Evolutionary conservation across 2,329 filamentous ascomycete genomes (phyloP).

Genomic region (Ophiostoma ips): DNA sequence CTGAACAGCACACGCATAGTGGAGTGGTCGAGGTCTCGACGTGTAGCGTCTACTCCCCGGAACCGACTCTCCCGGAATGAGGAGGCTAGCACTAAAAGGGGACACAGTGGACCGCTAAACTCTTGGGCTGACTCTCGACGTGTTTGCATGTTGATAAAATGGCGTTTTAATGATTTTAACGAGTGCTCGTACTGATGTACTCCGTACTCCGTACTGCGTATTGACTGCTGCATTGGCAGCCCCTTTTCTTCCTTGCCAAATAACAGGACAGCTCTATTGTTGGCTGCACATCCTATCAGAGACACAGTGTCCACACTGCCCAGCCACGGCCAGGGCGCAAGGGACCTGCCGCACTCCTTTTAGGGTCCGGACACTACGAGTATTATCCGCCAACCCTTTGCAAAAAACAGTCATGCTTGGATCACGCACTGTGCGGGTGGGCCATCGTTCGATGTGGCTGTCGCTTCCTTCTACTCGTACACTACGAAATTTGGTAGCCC

Average conservation of each 20-base stretch:
- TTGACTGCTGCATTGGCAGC: too few relatives aligned
- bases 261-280: neutral
- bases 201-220: neutral
- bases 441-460: neutral
- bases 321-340: neutral
- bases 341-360: neutral
- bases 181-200: neutral
- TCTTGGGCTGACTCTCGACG: slow-evolving; percentile 8
- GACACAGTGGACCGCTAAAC: slow-evolving; percentile 8
- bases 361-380: too few relatives aligned
- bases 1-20: neutral
- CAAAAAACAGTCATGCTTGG: neutral
- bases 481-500: too few relatives aligned
- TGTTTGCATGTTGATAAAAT: neutral
- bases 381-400: too few relatives aligned
- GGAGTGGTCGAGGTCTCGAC: neutral
- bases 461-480: neutral
- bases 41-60: slow-evolving; percentile 11
- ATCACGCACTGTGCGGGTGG: slow-evolving; percentile 3
- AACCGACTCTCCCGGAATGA: slow-evolving; percentile 14
- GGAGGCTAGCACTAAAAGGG: slow-evolving; percentile 9
- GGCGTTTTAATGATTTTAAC: neutral
- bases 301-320: neutral
- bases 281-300: neutral
- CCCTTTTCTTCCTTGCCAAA: neutral